A percentile compares a stretch with the other conserved stretches of the same genome.
phyloP scores from a whole-genome alignment of 768 basidiomycete genomes.

The Kwoniella shandongensis region DNA sequence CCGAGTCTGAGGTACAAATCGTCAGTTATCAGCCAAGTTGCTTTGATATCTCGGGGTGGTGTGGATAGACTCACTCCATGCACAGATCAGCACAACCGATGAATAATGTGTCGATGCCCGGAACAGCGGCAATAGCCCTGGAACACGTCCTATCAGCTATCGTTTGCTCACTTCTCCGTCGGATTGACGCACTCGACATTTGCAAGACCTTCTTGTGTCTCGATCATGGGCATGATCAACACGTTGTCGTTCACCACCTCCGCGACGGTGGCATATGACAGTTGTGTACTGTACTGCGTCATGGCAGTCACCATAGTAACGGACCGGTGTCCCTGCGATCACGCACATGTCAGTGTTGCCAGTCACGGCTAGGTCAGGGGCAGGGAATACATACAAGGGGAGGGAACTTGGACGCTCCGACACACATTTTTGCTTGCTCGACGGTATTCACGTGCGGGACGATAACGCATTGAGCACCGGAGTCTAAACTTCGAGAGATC shows the following conservation, averaged over 20 bases:
- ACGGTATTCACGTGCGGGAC: slow-evolving; percentile 42
- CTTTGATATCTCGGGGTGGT: no score
- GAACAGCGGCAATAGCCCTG: slow-evolving; percentile 41
- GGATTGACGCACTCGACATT: slow-evolving; percentile 28
- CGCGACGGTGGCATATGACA: slow-evolving; percentile 30
- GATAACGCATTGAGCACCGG: slow-evolving; percentile 41
- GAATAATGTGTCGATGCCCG: slow-evolving; percentile 35
- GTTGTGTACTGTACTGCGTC: background rate
- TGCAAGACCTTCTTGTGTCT: slow-evolving; percentile 30
- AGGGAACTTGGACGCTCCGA: slow-evolving; percentile 34
- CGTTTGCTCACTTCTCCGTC: background rate
- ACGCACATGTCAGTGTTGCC: no score
- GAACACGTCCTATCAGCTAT: background rate
- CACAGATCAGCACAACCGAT: slow-evolving; percentile 37
- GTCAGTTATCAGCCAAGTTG: no score
- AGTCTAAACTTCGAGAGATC: slow-evolving; percentile 44
- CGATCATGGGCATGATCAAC: slow-evolving; percentile 39
- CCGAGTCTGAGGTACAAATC: slow-evolving; percentile 35
- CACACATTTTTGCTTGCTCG: slow-evolving; percentile 33
- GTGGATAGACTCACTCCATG: slow-evolving; percentile 36
- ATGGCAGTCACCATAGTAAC: slow-evolving; percentile 34
- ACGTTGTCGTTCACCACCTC: slow-evolving; percentile 31
- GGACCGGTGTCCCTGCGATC: slow-evolving; percentile 28
- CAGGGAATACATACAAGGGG: slow-evolving; percentile 22
- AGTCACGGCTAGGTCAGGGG: no score